Base-by-base conservation (phyloP, 495 filamentous ascomycete species). In the Tetracladium marchalianum region DNA sequence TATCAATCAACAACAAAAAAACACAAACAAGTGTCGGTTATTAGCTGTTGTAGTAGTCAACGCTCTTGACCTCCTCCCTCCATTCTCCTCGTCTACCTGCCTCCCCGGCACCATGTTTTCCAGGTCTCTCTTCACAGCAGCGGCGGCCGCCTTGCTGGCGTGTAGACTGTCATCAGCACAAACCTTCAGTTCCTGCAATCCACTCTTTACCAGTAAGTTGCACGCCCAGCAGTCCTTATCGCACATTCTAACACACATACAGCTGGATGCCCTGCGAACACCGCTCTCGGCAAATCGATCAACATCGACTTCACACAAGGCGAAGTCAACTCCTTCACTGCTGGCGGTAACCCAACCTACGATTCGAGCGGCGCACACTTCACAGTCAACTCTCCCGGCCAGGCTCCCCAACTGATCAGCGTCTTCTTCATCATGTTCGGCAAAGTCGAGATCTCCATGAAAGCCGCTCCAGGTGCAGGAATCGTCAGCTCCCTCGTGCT, bases 231-330 rank as follows among this genome's bases (percentile, higher is more conserved):
- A 17, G 24, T 35, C 7, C 7, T 11, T 13, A 10, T 24, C 11
- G 39, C 19, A 18, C 4, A 18, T 31, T 1, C 37, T 33, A 18
- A 43, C 19, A 43, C 11, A 10, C 3, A 1, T 16, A 51, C 34
- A 67, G 57, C 44, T 57, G 56, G 50, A 37, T 98, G 92, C 57
- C 79, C 87, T 10, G 62, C 85, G 33, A 74, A 95, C 59, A 77
- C 87, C 32, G 92, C 90, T 8, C 76, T 97, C 9, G 86, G 89
- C 51, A 83, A 76, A 62, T 69, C 83, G 8, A 82, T 86, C 44
- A 76, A 68, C 37, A 81, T 87, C 64, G 86, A 94, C 65, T 93
- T 96, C 65, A 83, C 81, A 17, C 62, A 75, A 53, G 86, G 87
- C 49, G 71, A 73, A 34, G 77, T 80, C 32, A 70, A 71, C 52